Conservation (phyloP, 1,284 basidiomycete species). For the Grifola frondosa region DNA sequence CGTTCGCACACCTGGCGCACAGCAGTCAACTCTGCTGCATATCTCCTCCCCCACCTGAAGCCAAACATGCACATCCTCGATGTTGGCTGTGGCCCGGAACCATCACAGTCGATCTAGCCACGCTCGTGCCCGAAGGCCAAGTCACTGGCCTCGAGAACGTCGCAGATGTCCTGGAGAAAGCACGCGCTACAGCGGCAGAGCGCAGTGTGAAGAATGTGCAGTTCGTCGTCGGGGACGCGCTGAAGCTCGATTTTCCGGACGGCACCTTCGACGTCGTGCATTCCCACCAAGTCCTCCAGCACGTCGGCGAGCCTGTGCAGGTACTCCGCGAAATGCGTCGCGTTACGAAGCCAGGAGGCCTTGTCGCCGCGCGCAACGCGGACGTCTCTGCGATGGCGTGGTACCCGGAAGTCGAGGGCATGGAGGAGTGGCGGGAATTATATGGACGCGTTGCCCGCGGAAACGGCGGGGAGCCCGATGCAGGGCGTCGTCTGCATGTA, state of each 20-base stretch:
- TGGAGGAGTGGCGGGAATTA: constrained; percentile 27
- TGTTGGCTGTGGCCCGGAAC: constrained; percentile 48
- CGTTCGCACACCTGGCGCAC: constrained; percentile 43
- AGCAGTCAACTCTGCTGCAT: constrained; percentile 41
- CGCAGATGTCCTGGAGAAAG: constrained; percentile 30
- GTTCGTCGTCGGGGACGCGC: constrained; percentile 35
- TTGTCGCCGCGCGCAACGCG: constrained; percentile 42
- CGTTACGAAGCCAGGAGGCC: constrained; percentile 41
- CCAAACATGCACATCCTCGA: constrained; percentile 44
- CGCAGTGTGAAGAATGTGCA: constrained; percentile 33
- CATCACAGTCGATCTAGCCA: constrained; percentile 42
- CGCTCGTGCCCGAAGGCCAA: constrained; percentile 38
- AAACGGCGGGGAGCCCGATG: constrained; percentile 31
- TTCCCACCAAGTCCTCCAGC: constrained; percentile 46
- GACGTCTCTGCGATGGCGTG: constrained; percentile 31
- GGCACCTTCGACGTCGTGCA: constrained; percentile 45
- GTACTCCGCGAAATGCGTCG: constrained; percentile 44
- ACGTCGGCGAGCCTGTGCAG: constrained; percentile 39
- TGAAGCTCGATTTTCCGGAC: constrained; percentile 35
- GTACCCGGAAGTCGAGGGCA: constrained; percentile 31
- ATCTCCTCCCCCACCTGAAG: constrained; percentile 39
- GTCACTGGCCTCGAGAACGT: constrained; percentile 41
- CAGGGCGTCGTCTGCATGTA: constrained; percentile 29
- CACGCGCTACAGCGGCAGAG: constrained; percentile 28
- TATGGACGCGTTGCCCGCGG: constrained; percentile 27